Conservation (phyloP, 2,329 filamentous ascomycete species). For the Calonectria ilicicola region DNA sequence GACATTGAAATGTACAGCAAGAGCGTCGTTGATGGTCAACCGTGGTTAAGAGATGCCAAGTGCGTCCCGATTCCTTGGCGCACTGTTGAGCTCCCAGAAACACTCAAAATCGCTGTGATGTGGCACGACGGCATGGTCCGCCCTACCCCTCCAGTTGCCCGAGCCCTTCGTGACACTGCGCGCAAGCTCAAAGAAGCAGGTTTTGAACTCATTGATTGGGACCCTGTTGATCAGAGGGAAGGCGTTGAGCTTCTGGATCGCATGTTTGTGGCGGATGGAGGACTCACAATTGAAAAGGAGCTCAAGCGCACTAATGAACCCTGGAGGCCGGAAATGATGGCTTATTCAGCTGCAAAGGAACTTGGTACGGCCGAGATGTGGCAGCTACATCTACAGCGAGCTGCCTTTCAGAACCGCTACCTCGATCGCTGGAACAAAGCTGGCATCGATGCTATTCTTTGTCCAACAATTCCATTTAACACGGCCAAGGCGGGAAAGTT, state of each 20-base stretch:
- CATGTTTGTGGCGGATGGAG: slow-evolving; percentile 64
- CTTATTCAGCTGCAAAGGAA: slow-evolving; percentile 49
- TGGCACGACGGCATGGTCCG: slow-evolving; percentile 73
- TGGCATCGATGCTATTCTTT: slow-evolving; percentile 72
- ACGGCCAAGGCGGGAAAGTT: slow-evolving; percentile 57
- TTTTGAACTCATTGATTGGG: slow-evolving; percentile 66
- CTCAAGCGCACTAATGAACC: slow-evolving; percentile 58
- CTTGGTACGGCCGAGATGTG: slow-evolving; percentile 60
- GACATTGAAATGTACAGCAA: slow-evolving; percentile 68
- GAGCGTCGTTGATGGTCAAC: slow-evolving; percentile 61
- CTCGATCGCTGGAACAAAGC: slow-evolving; percentile 59
- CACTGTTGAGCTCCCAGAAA: slow-evolving; percentile 45
- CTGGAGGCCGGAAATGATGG: slow-evolving; percentile 52
- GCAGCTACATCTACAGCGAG: slow-evolving; percentile 59
- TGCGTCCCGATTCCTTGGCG: slow-evolving; percentile 71
- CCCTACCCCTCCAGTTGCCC: slow-evolving; percentile 74
- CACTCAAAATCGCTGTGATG: slow-evolving; percentile 70
- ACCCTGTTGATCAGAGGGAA: slow-evolving; percentile 54
- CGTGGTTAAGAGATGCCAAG: slow-evolving; percentile 69
- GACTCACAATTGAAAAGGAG: slow-evolving; percentile 52
- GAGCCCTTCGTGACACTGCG: slow-evolving; percentile 63
- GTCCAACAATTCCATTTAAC: slow-evolving; percentile 63
- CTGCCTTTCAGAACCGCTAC: slow-evolving; percentile 59
- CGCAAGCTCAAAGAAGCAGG: slow-evolving; percentile 57
- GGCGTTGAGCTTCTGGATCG: slow-evolving; percentile 53